Percentiles rank a stretch among this genome's conserved stretches.
Evolutionary conservation across 2,329 filamentous ascomycete genomes (phyloP).

Genomic region (Pseudopyricularia cyperi): DNA sequence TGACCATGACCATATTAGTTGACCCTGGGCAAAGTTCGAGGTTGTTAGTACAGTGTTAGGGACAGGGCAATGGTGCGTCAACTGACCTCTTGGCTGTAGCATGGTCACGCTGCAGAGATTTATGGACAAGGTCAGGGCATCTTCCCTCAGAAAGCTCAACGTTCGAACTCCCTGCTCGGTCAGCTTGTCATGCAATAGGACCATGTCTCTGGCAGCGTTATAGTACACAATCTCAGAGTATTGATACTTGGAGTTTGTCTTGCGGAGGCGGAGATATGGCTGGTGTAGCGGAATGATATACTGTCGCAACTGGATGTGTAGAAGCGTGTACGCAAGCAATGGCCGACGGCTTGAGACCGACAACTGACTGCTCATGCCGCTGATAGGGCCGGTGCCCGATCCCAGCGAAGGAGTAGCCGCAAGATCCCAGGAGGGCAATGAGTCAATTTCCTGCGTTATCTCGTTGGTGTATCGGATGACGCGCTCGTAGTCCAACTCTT

Average conservation of each 20-base stretch:
- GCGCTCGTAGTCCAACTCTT: constrained; percentile 47
- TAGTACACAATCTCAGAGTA: constrained; percentile 52
- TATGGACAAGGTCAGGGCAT: constrained; percentile 45
- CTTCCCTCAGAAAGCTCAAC: constrained; percentile 47
- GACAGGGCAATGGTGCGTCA: neutral
- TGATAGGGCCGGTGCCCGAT: neutral
- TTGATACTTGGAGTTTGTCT: constrained; percentile 47
- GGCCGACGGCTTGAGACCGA: constrained; percentile 34
- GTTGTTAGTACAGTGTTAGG: constrained; percentile 8
- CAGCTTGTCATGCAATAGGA: constrained; percentile 47
- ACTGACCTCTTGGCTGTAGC: constrained; percentile 36
- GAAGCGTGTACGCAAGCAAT: constrained; percentile 43
- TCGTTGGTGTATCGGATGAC: constrained; percentile 49
- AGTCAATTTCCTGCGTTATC: constrained; percentile 46
- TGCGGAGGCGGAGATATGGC: constrained; percentile 45
- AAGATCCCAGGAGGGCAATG: constrained; percentile 42
- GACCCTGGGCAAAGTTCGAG: constrained; percentile 24
- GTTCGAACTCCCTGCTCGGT: constrained; percentile 45
- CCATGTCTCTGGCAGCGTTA: constrained; percentile 47
- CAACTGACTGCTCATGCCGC: constrained; percentile 7
- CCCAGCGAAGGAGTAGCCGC: neutral
- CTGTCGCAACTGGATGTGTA: constrained; percentile 47
- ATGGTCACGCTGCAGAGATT: constrained; percentile 49
- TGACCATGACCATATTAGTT: constrained; percentile 50
- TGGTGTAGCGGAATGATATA: constrained; percentile 51